Evolutionary conservation across 129 eudicot genomes (phyloP), one percentile per base, ranked within the genome.

Genomic region (Logfia minima): DNA sequence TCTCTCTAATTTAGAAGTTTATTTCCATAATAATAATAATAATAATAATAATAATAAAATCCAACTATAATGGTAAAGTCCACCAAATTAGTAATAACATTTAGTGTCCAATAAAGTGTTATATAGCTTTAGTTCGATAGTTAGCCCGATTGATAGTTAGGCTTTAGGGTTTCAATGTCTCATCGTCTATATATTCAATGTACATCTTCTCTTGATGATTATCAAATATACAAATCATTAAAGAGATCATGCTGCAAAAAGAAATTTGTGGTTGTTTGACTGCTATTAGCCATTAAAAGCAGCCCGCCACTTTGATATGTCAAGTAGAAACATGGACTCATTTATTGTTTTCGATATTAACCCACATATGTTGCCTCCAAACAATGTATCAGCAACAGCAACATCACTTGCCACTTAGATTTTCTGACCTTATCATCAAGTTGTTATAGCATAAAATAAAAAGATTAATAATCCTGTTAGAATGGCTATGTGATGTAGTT

Each of bases 231-330:
- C 26, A 24, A 24, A 24, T 24, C 26, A 24, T 24, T 24, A 24
- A 17, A 95, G 89, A 67, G 97, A 95, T 71, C 96, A 97, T 77
- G 97, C 90, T 52, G 90, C 94, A 66, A 96, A 91, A 63, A 95
- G 89, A 85, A 95, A 89, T 19, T 83, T 90, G 74, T 88, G 84
- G 84, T 95, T 88, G 72, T 86, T 91, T 37, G 92, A 86, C 82
- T 91, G 92, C 88, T 95, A 91, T 79, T 91, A 79, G 70, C 85
- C 88, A 32, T 95, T 97, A 83, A 86, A 91, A 71, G 97, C 89
- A 61, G 72, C 72, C 22, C 93, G 92, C 99, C 99, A 95, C 77
- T 89, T 91, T 53, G 82, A 77, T 70, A 88, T 82, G 59, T 89
- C 94, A 75, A 95, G 79, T 62, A 81, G 81, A 75, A 95, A 95